Conservation (phyloP, 495 filamentous ascomycete species). For the Clohesyomyces aquaticus region DNA sequence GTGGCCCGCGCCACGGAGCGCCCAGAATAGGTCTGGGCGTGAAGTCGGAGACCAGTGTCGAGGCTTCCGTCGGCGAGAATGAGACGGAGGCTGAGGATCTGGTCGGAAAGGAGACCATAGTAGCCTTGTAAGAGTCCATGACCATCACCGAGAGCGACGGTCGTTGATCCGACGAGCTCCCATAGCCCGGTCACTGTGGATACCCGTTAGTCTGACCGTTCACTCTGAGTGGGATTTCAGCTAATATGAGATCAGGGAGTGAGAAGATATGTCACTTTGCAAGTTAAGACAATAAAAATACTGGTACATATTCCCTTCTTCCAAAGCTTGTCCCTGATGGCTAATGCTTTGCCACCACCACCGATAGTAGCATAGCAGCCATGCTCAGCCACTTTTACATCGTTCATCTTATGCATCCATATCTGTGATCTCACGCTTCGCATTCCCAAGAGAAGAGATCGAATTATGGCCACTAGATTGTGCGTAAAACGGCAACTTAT, state of each 20-base stretch:
- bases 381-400: background rate
- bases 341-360: background rate
- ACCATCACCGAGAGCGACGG: conserved; percentile 15
- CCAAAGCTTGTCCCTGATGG: background rate
- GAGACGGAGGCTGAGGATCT: conserved; percentile 7
- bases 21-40: conserved; percentile 3
- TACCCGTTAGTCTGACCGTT: no score
- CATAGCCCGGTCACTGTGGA: background rate
- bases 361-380: background rate
- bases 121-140: conserved; percentile 13
- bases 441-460: background rate
- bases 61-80: conserved; percentile 11
- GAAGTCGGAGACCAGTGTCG: background rate
- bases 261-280: no score
- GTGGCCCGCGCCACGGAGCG: conserved; percentile 5
- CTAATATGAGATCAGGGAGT: no score
- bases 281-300: no score
- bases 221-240: no score
- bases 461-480: background rate
- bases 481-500: background rate
- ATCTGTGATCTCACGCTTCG: background rate
- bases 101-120: conserved; percentile 21
- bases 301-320: background rate
- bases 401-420: background rate
- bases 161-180: background rate